phyloP scores from a whole-genome alignment of 1,284 basidiomycete species.

The Meira nashicola region DNA sequence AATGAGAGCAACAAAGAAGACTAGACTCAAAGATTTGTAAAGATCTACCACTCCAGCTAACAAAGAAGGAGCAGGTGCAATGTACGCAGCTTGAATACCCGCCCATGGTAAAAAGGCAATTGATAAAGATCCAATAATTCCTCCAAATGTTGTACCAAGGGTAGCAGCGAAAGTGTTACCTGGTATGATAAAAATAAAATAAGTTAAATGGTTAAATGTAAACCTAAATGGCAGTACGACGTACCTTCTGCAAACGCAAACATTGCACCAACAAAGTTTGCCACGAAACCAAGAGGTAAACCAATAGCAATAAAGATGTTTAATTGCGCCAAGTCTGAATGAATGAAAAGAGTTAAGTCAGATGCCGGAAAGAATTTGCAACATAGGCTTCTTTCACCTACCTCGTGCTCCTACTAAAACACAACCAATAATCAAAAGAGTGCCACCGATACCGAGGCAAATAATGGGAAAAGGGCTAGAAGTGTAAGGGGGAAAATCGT shows the following conservation, averaged over 20 bases:
- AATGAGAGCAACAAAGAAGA: constrained; percentile 28
- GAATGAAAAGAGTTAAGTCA: no score
- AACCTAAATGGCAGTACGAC: neutral
- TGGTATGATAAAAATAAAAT: no score
- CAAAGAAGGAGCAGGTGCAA: constrained; percentile 14
- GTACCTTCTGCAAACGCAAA: constrained; percentile 29
- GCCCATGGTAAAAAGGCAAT: constrained; percentile 39
- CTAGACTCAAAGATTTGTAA: constrained; percentile 21
- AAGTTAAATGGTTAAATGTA: neutral
- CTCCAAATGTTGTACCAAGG: constrained; percentile 19
- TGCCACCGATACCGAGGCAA: constrained; percentile 23
- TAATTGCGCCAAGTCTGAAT: neutral
- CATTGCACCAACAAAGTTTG: constrained; percentile 30
- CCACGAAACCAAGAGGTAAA: constrained; percentile 28
- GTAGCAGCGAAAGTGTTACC: constrained; percentile 30
- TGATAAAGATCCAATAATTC: constrained; percentile 19
- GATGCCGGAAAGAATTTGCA: no score
- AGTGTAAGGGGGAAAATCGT: neutral
- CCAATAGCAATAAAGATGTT: constrained; percentile 21
- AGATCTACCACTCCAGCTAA: constrained; percentile 16
- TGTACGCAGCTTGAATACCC: constrained; percentile 28
- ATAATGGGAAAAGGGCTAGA: constrained; percentile 18
- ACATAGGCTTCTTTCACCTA: no score
- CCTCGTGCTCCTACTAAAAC: constrained; percentile 15
- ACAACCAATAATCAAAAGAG: constrained; percentile 22